Percentiles rank a stretch among this genome's conserved stretches.
phyloP scores from a whole-genome alignment of 108 stramenopile genomes.

The Skeletonema potamos region DNA sequence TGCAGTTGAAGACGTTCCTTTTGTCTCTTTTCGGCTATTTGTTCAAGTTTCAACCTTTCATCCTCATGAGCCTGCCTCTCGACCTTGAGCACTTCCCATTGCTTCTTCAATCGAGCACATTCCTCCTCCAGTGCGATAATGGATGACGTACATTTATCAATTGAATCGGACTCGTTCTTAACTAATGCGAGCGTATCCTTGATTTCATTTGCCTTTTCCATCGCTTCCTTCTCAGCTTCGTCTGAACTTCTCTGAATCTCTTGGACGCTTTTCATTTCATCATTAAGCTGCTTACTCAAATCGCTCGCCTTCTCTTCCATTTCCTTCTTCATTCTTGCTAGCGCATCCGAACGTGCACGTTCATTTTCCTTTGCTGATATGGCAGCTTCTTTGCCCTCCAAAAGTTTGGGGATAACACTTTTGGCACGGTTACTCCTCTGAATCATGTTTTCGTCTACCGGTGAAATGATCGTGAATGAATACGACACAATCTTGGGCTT shows the following conservation, averaged over 20 bases:
- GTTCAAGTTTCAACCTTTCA: conserved; percentile 16
- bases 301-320: conserved; percentile 23
- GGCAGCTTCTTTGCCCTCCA: conserved; percentile 19
- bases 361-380: conserved; percentile 2
- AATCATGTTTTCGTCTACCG: conserved; percentile 30
- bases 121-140: conserved; percentile 34
- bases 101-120: conserved; percentile 25
- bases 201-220: conserved; percentile 22
- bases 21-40: conserved; percentile 10
- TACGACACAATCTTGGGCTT: conserved; percentile 35
- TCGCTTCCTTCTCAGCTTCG: conserved; percentile 29
- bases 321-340: conserved; percentile 25
- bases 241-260: conserved; percentile 15
- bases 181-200: conserved; percentile 17
- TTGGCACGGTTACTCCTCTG: conserved; percentile 33
- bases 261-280: conserved; percentile 10
- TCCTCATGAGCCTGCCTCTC: conserved; percentile 21
- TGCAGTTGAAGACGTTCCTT: conserved; percentile 32
- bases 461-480: conserved; percentile 26
- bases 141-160: conserved; percentile 13
- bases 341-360: conserved; percentile 11
- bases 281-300: conserved; percentile 7
- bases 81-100: conserved; percentile 40
- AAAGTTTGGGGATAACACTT: conserved; percentile 15
- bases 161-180: conserved; percentile 25